These are phyloP conservation scores for Amanita subjunquillea DNA, from an alignment of 768 basidiomycete genomes.

Conservation along the genomic window DNA sequence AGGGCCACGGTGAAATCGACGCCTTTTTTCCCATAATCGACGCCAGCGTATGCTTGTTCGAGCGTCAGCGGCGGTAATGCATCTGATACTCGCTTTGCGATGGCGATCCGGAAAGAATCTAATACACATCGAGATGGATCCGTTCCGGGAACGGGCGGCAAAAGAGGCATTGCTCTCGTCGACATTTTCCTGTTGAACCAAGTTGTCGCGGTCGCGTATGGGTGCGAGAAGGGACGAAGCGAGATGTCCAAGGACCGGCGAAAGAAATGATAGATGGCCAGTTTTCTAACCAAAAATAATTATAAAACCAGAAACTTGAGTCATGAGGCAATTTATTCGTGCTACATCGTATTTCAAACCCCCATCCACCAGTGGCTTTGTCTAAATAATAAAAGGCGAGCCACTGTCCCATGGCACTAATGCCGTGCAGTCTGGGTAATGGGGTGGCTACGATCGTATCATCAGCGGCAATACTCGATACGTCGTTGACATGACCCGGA, in stretches of 20 bases:
- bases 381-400: too few species aligned
- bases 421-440: too few species aligned
- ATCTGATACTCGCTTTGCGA: slow-evolving; percentile 62
- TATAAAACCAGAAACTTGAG: neutral
- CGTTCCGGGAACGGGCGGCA: slow-evolving; percentile 27
- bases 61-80: slow-evolving; percentile 51
- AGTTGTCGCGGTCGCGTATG: slow-evolving; percentile 2
- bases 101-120: slow-evolving; percentile 74
- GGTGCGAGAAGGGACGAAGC: slow-evolving; percentile 2
- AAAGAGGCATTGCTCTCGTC: slow-evolving; percentile 13
- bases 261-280: slow-evolving; percentile 14
- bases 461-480: too few species aligned
- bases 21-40: slow-evolving; percentile 91
- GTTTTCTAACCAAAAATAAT: slow-evolving; percentile 6
- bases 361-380: too few species aligned
- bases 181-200: slow-evolving; percentile 12
- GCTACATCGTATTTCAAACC: too few species aligned
- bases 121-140: slow-evolving; percentile 60
- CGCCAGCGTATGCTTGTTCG: slow-evolving; percentile 74
- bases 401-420: too few species aligned
- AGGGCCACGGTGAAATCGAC: slow-evolving; percentile 87
- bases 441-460: too few species aligned
- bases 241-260: slow-evolving; percentile 3
- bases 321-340: too few species aligned
- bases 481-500: too few species aligned